These are phyloP conservation scores for Rhizopus delemar DNA, from an alignment of 371 early-diverging fungal species.

Conservation along the genomic window DNA sequence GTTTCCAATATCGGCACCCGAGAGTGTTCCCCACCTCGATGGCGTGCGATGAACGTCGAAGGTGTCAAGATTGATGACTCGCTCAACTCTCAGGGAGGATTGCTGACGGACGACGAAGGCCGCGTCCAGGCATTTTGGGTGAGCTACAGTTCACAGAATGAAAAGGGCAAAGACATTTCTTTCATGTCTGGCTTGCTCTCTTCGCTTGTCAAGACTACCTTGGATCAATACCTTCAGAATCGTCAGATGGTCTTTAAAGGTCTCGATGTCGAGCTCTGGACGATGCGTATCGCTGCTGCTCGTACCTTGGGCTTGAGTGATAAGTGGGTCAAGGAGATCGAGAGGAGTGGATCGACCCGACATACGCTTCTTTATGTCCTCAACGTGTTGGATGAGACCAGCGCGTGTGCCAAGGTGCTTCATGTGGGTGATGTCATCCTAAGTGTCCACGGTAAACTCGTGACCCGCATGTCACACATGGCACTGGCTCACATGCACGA, in stretches of 20 bases:
- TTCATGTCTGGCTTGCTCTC: constrained; percentile 66
- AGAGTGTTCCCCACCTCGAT: constrained; percentile 64
- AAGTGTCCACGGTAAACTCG: constrained; percentile 66
- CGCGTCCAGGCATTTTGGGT: constrained; percentile 79
- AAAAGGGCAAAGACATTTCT: constrained; percentile 53
- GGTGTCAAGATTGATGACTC: constrained; percentile 69
- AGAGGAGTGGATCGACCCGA: constrained; percentile 66
- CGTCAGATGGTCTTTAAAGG: constrained; percentile 53
- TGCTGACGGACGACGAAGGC: constrained; percentile 73
- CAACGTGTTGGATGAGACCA: constrained; percentile 60
- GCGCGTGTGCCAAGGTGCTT: constrained; percentile 56
- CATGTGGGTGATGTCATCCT: constrained; percentile 87
- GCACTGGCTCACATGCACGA: constrained; percentile 40
- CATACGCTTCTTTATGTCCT: constrained; percentile 71
- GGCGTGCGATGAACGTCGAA: constrained; percentile 77
- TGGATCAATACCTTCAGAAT: constrained; percentile 46
- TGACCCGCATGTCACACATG: constrained; percentile 61
- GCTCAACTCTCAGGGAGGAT: constrained; percentile 66
- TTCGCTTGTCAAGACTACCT: constrained; percentile 34
- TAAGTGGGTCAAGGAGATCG: constrained; percentile 65
- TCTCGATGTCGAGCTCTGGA: constrained; percentile 78
- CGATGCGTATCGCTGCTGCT: constrained; percentile 78
- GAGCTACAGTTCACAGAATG: constrained; percentile 66
- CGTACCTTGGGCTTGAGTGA: constrained; percentile 78
- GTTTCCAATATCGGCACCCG: constrained; percentile 64